Conservation (phyloP, 306 rosid genomes). For the Corylus americana region DNA sequence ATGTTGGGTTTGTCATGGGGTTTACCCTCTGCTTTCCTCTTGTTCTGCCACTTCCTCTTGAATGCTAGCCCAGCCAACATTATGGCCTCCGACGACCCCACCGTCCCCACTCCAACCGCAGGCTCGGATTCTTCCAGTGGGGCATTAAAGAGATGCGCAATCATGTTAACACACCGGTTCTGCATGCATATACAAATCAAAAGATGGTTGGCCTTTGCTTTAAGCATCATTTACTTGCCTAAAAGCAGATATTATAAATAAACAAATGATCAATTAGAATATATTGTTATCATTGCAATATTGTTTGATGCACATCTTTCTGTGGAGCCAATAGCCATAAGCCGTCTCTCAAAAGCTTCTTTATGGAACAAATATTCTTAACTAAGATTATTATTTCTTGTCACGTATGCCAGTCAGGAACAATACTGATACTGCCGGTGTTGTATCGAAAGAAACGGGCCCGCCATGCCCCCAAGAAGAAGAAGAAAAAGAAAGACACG, state of each 20-base stretch:
- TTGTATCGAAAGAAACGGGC: too few species aligned
- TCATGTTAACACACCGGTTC: conserved; percentile 96
- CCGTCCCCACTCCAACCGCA: conserved; percentile 90
- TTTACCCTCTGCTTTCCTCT: conserved; percentile 54
- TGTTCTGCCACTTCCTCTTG: conserved; percentile 92
- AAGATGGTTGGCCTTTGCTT: not conserved
- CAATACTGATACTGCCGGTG: too few species aligned
- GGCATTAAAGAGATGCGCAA: conserved; percentile 89
- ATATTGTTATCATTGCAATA: not conserved
- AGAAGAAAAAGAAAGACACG: too few species aligned
- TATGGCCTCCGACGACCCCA: conserved; percentile 95
- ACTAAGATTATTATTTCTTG: not conserved
- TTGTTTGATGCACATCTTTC: not conserved
- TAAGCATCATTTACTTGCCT: not conserved
- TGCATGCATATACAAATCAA: conserved; percentile 20
- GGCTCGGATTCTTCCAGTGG: conserved; percentile 72
- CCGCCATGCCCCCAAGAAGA: too few species aligned
- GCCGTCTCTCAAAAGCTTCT: too few species aligned
- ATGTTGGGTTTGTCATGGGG: conserved; percentile 88
- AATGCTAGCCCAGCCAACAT: conserved; percentile 98
- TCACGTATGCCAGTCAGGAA: not conserved
- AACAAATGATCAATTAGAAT: not conserved
- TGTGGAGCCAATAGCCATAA: not conserved
- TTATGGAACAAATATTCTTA: not conserved
- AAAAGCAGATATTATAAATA: not conserved